Conservation (phyloP, 1,284 basidiomycete genomes). For the Apiotrichum veenhuisii region DNA sequence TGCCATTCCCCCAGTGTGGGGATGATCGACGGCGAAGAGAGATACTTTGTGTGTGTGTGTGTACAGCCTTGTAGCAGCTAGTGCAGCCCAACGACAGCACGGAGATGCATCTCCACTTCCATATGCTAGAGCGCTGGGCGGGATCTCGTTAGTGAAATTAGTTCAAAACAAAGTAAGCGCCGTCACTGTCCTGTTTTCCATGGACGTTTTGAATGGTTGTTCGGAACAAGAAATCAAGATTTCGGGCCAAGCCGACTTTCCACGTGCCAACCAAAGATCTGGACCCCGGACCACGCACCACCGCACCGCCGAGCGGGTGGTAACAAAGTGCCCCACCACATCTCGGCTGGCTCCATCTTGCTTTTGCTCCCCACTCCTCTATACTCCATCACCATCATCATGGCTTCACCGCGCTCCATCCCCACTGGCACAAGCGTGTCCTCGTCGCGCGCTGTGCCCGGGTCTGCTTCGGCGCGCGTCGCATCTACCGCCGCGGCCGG, state of each 20-base stretch:
- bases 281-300: background rate
- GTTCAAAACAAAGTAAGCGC: too few relatives aligned
- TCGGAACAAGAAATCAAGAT: too few relatives aligned
- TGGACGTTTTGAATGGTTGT: too few relatives aligned
- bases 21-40: too few relatives aligned
- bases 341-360: background rate
- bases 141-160: too few relatives aligned
- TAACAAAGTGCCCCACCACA: background rate
- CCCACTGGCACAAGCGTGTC: background rate
- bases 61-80: too few relatives aligned
- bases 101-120: too few relatives aligned
- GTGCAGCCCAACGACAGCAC: too few relatives aligned
- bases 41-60: too few relatives aligned
- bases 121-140: too few relatives aligned
- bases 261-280: too few relatives aligned
- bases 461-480: background rate
- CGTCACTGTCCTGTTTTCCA: background rate
- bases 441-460: background rate
- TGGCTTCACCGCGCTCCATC: slow-evolving; percentile 3
- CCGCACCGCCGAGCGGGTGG: background rate
- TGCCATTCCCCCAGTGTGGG: too few relatives aligned
- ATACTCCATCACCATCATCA: background rate
- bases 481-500: background rate
- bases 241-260: background rate
- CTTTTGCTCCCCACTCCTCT: background rate